These are phyloP conservation scores for Alternaria incomplexa DNA, from an alignment of 2,329 filamentous ascomycete species.

Conservation along the genomic window DNA sequence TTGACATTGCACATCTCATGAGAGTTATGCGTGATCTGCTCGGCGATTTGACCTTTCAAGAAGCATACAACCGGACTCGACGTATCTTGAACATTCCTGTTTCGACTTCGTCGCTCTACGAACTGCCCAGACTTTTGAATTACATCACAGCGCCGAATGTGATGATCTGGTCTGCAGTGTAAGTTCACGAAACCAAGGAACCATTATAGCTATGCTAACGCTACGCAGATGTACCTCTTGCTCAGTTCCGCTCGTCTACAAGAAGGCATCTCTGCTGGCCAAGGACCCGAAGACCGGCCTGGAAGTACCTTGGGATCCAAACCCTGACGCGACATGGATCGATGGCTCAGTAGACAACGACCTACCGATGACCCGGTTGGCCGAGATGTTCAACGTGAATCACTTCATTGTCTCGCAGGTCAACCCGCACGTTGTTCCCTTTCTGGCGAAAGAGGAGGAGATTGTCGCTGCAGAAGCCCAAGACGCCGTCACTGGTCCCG, in stretches of 20 bases:
- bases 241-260: slow-evolving; percentile 87
- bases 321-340: slow-evolving; percentile 79
- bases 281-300: slow-evolving; percentile 84
- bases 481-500: slow-evolving; percentile 50
- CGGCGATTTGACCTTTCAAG: slow-evolving; percentile 91
- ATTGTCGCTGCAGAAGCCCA: slow-evolving; percentile 47
- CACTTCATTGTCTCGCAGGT: slow-evolving; percentile 98
- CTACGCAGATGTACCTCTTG: slow-evolving; percentile 77
- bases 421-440: slow-evolving; percentile 91
- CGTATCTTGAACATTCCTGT: slow-evolving; percentile 94
- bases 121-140: slow-evolving; percentile 85
- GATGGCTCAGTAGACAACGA: slow-evolving; percentile 96
- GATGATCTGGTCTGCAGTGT: slow-evolving; percentile 92
- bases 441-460: slow-evolving; percentile 76
- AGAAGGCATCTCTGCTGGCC: slow-evolving; percentile 76
- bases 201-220: slow-evolving; percentile 10
- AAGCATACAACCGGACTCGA: slow-evolving; percentile 92
- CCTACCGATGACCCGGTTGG: slow-evolving; percentile 84
- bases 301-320: slow-evolving; percentile 82
- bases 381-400: slow-evolving; percentile 97
- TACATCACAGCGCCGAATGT: slow-evolving; percentile 94
- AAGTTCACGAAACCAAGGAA: slow-evolving; percentile 38
- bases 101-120: slow-evolving; percentile 84
- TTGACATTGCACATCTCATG: slow-evolving; percentile 81
- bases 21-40: slow-evolving; percentile 81